Base-by-base conservation (phyloP, 2,329 filamentous ascomycete genomes). In the Phialophora macrospora region DNA sequence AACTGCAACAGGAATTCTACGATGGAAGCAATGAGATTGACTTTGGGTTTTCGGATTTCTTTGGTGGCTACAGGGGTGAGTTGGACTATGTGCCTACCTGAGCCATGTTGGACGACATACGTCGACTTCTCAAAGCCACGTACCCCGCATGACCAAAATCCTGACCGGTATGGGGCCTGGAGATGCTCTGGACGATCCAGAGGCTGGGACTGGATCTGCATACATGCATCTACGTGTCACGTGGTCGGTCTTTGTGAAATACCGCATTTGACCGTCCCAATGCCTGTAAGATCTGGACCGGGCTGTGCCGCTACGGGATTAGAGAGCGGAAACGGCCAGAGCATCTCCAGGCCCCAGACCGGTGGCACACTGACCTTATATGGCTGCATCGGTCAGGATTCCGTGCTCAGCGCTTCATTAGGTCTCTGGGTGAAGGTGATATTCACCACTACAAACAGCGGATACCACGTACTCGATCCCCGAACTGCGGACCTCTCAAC, bases 21-120 rank as follows among this genome's bases (percentile, higher is more conserved):
- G 63, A 68, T 7, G 44, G 41, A 12, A 56, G 54, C 30, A 58
- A 55, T 46, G 66, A 68, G 7, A 24, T 66, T 14, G 66, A 66
- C 12, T 60, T 66, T 38, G 66, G 66, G 4, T 68, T 68, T 24
- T 63, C 63, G 4, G 66, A 68, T 22, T 68, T 68, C 61, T 68
- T 68, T 52, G 66, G 66, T 30, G 60, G 60, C 14, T 64, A 64
- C 34, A 44, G 17, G 17, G 38, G 48, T 30, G 63, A 63, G 14
- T 26, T 41, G 24, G 66, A 65, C 30, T 64, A 65, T 49, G 57
- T 52, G 54, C 52, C 54, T 32, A 30, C 38, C 26, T 51, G 24
- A 59, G 20, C 22, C 14, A 24, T 3, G 8, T 24, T 52, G 3
- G 11, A 52, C 38, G 17, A 20, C 6, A 2, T 7, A n/a, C 38